A percentile compares a stretch with the other conserved stretches of the same genome.
These are phyloP conservation scores for Scenedesmus sp. DNA, from an alignment of 163 green algal genomes.

Conservation along the genomic window DNA sequence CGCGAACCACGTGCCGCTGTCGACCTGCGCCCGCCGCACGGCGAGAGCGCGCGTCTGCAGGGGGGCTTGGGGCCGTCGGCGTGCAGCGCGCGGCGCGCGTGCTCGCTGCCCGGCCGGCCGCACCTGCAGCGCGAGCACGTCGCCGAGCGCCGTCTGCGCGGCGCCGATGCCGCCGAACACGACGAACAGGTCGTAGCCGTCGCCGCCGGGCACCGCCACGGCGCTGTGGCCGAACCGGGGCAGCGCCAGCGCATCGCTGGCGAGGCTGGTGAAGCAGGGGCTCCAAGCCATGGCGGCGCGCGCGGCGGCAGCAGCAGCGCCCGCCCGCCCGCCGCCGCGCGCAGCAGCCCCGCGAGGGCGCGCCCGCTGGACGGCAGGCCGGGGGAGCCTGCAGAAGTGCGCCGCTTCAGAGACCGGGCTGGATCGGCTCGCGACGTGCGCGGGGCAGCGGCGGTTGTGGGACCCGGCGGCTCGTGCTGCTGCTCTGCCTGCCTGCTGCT, in stretches of 20 bases:
- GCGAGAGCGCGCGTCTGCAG: too few species aligned
- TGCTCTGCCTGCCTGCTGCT: too few species aligned
- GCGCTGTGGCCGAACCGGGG: slow-evolving; percentile 51
- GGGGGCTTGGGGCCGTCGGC: too few species aligned
- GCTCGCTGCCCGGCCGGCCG: background rate
- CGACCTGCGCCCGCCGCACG: slow-evolving; percentile 30
- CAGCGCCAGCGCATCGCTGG: background rate
- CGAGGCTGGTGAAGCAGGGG: slow-evolving; percentile 23
- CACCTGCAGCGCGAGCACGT: slow-evolving; percentile 53
- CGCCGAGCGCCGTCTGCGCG: slow-evolving; percentile 48
- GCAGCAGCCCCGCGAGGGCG: too few species aligned
- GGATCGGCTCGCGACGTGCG: too few species aligned
- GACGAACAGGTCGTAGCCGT: slow-evolving; percentile 50
- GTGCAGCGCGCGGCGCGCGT: background rate
- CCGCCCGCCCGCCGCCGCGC: too few species aligned
- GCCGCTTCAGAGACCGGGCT: too few species aligned
- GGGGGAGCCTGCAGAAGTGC: too few species aligned
- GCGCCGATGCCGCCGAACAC: slow-evolving; percentile 55
- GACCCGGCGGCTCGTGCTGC: too few species aligned
- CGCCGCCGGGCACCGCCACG: background rate
- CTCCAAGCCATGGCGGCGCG: slow-evolving; percentile 16
- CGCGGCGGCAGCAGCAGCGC: too few species aligned
- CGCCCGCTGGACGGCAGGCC: too few species aligned
- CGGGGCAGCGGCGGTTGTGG: too few species aligned
- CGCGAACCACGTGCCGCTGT: slow-evolving; percentile 50